Evolutionary conservation across 192 early-diverging fungal genomes (phyloP).

Genomic region (Neocallimastix lanati): DNA sequence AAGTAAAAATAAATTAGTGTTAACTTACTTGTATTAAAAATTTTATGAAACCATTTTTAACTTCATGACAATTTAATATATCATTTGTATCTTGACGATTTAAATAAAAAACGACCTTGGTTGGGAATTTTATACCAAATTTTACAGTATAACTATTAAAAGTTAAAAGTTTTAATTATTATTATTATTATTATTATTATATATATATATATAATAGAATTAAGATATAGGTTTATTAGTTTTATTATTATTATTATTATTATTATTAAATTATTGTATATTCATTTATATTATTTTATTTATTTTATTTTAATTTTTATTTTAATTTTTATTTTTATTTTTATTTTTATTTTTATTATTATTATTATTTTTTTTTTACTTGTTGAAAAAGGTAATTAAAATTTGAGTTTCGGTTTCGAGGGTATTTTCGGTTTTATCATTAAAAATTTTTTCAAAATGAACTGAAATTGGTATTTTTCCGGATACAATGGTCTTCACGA

Average conservation of each 20-base stretch:
- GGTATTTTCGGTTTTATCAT: background rate
- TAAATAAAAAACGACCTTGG: background rate
- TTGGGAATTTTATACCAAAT: background rate
- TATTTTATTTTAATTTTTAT: too few species aligned
- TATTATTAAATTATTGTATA: too few species aligned
- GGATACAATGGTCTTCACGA: background rate
- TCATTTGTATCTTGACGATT: background rate
- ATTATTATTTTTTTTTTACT: background rate
- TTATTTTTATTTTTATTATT: too few species aligned
- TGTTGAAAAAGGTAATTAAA: background rate
- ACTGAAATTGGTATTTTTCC: background rate
- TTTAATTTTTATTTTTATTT: too few species aligned
- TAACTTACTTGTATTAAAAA: background rate
- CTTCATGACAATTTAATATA: background rate
- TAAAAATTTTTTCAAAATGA: background rate
- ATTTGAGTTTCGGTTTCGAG: background rate
- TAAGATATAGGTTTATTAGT: too few species aligned
- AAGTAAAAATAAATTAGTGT: too few species aligned
- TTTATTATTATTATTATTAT: too few species aligned
- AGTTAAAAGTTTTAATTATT: too few species aligned
- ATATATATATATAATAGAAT: too few species aligned
- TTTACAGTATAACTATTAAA: background rate
- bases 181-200: too few species aligned
- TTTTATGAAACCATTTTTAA: background rate
- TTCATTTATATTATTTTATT: too few species aligned